Percentiles rank a stretch among this genome's conserved stretches.
Evolutionary conservation across 164 flowering plant species (phyloP).

Genomic region (Warburgia ugandensis): DNA sequence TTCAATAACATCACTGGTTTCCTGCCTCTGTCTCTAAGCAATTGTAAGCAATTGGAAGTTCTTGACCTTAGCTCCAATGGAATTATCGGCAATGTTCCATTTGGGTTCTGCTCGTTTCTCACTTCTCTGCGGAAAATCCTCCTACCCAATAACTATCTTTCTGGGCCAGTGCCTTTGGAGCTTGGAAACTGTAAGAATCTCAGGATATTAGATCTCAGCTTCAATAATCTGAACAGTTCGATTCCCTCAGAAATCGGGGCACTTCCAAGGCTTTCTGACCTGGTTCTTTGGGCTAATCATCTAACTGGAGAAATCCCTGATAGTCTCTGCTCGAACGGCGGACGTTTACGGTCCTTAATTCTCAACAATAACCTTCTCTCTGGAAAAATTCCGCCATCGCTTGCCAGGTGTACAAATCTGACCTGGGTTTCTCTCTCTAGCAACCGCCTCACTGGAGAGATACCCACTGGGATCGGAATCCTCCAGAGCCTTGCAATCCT

Average conservation of each 20-base stretch:
- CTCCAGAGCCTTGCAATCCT: constrained; percentile 61
- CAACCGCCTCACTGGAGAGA: constrained; percentile 58
- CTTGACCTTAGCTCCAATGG: constrained; percentile 71
- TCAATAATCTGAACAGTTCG: constrained; percentile 49
- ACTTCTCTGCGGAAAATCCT: constrained; percentile 36
- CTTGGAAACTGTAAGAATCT: constrained; percentile 57
- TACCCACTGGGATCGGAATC: constrained; percentile 58
- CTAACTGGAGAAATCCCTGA: constrained; percentile 63
- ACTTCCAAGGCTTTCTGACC: constrained; percentile 52
- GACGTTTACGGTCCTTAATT: constrained; percentile 60
- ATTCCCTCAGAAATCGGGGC: constrained; percentile 60
- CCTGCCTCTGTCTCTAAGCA: constrained; percentile 48
- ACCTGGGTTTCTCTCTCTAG: constrained; percentile 79
- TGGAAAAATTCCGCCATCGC: constrained; percentile 55
- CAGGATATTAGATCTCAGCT: constrained; percentile 60
- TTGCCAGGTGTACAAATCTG: constrained; percentile 51
- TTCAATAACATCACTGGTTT: constrained; percentile 63
- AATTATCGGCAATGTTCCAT: constrained; percentile 49
- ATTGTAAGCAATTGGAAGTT: constrained; percentile 43
- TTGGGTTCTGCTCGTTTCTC: constrained; percentile 44
- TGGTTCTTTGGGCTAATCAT: constrained; percentile 79
- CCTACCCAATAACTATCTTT: constrained; percentile 45
- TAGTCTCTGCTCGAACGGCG: constrained; percentile 52
- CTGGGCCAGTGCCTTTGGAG: constrained; percentile 50
- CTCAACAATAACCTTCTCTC: constrained; percentile 68